A percentile compares a stretch with the other conserved stretches of the same genome.
Conservation (phyloP, 352 stramenopile species). For the Achlya hypogyna region DNA sequence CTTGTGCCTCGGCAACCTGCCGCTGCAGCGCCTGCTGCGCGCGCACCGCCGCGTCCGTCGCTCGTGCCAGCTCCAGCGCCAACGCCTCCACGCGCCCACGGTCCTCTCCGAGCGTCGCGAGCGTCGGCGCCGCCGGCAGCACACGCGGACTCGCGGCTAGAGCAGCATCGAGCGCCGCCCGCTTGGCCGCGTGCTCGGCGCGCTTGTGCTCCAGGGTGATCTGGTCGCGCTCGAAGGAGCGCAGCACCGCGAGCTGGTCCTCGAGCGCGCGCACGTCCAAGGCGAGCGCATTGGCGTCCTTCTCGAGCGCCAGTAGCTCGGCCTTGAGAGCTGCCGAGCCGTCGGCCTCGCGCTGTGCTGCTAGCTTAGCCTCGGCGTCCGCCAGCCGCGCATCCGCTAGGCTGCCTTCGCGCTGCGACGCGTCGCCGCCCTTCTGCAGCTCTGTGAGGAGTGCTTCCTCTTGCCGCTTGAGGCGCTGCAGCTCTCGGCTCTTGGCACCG, state of each 20-base stretch:
- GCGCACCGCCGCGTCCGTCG: not conserved
- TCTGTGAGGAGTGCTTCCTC: slow-evolving; percentile 29
- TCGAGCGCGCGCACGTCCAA: slow-evolving; percentile 38
- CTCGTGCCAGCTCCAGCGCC: not conserved
- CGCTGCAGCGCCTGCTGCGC: not conserved
- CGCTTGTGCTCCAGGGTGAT: slow-evolving; percentile 41
- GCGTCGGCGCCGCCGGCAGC: not conserved
- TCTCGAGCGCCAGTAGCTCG: slow-evolving; percentile 38
- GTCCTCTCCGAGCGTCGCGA: not conserved
- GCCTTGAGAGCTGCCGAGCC: slow-evolving; percentile 29
- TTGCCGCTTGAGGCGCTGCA: slow-evolving; percentile 22
- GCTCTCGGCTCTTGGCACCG: not conserved
- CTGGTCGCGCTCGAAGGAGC: slow-evolving; percentile 37
- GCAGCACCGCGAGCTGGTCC: slow-evolving; percentile 45
- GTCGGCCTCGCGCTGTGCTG: slow-evolving; percentile 36
- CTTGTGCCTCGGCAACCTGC: not conserved
- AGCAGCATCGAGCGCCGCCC: not conserved
- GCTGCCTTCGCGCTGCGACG: slow-evolving; percentile 39
- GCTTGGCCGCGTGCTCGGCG: not conserved
- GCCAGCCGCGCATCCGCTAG: slow-evolving; percentile 39
- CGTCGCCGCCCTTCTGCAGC: slow-evolving; percentile 30
- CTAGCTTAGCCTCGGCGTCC: slow-evolving; percentile 38
- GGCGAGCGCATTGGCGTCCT: slow-evolving; percentile 34
- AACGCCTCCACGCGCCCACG: not conserved
- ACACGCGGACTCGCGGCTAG: not conserved